Evolutionary conservation across 768 basidiomycete species (phyloP).

Genomic region (Termitomyces sp.): DNA sequence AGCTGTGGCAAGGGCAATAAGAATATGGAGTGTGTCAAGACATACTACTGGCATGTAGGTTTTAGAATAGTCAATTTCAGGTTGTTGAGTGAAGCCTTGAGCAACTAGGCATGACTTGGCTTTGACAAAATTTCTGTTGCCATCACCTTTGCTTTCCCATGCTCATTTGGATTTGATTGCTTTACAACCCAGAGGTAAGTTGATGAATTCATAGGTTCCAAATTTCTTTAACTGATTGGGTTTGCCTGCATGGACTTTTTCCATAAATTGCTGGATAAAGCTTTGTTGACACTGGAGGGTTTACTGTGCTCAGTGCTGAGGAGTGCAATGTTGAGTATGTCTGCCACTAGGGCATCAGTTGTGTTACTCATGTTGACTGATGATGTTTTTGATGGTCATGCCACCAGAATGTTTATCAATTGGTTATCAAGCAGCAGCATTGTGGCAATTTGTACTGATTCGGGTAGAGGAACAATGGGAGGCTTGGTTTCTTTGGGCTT

Average conservation of each 20-base stretch:
- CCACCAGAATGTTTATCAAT: constrained; percentile 2
- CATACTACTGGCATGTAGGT: constrained; percentile 29
- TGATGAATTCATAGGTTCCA: constrained; percentile 21
- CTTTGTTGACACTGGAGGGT: constrained; percentile 5
- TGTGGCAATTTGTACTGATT: neutral
- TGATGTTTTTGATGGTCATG: constrained; percentile 2
- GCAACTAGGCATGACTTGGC: neutral
- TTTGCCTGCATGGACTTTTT: constrained; percentile 19
- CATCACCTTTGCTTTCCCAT: constrained; percentile 15
- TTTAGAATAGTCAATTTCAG: neutral
- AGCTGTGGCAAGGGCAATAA: constrained; percentile 30
- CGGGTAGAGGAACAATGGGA: neutral
- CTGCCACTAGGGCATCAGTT: neutral
- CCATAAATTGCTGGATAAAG: constrained; percentile 12
- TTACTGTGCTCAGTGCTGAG: neutral
- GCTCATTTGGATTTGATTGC: constrained; percentile 22
- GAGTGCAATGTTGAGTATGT: constrained; percentile 1
- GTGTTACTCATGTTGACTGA: neutral
- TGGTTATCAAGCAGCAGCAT: constrained; percentile 1
- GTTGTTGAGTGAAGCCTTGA: neutral
- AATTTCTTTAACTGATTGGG: constrained; percentile 20
- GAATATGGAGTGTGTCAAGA: constrained; percentile 21
- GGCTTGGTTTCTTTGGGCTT: no score
- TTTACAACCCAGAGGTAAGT: constrained; percentile 18
- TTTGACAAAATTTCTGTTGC: constrained; percentile 14